Base-by-base conservation (phyloP, 2,329 filamentous ascomycete genomes). In the Nectriaceae sp. region DNA sequence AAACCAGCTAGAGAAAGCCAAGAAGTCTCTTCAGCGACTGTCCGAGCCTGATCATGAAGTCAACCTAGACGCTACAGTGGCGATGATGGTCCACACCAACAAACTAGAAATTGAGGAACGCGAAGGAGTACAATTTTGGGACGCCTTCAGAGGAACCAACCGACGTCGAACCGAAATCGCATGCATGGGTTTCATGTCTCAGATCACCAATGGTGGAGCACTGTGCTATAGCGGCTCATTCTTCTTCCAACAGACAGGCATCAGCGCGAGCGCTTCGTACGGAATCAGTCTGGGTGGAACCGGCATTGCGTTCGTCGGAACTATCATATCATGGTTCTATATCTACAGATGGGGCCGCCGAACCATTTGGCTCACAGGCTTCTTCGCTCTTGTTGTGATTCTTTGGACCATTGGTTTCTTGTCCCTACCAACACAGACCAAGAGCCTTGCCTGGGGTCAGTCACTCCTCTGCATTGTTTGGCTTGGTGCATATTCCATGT, bases 91-190 rank as follows among this genome's bases (percentile, higher is more conserved):
- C 2, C 68, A 74, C 46, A 76, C 74, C 24, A 69, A 75, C 57
- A 69, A 76, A 59, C 56, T 75, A 4, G 77, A 80, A 58, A 67
- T 71, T 46, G 62, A 71, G 46, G 63, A 71, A 50, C 66, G 62
- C 1, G 52, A 54, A 1, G 75, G 75, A 2, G 68, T 67, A 11
- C 64, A 55, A 1, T 77, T 77, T 50, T 54, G 58, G 46, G 76
- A 80, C 53, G 75, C 71, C 50, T 79, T 80, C 69, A 64, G 64
- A 11, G 76, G 76, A 21, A 70, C 69, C 15, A 72, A 80, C 57
- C 65, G 70, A 2, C 70, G 73, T 35, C 71, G 75, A 37, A 76
- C 74, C 4, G 71, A 77, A 57, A 73, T 78, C 44, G 70, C 69
- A 20, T 70, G 69, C 55, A 65, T 73, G 64, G 56, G 65, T 15